Conservation (phyloP, 2,329 filamentous ascomycete species). For the Aschersonia sp. region DNA sequence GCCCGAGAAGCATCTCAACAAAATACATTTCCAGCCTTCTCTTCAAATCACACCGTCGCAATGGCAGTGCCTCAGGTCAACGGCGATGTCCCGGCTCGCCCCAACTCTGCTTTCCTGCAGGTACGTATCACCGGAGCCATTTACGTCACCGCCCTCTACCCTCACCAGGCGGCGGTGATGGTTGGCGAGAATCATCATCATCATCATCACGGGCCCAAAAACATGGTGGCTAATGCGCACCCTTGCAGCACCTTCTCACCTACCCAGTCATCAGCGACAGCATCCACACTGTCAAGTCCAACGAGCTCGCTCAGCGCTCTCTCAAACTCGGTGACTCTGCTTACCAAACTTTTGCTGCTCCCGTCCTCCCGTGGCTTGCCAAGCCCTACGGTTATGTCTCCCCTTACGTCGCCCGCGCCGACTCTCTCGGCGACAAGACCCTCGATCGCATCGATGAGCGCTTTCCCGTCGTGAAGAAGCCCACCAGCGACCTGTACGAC, state of each 20-base stretch:
- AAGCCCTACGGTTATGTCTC: constrained; percentile 70
- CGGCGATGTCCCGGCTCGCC: constrained; percentile 30
- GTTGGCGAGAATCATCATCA: no score
- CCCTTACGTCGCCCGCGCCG: constrained; percentile 73
- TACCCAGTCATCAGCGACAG: constrained; percentile 75
- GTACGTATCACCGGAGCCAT: constrained; percentile 18
- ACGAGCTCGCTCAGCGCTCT: constrained; percentile 73
- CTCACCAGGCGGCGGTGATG: no score
- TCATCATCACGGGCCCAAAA: background rate
- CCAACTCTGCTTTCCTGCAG: constrained; percentile 34
- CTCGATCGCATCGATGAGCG: constrained; percentile 53
- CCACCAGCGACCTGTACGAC: constrained; percentile 53
- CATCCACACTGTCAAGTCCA: constrained; percentile 63
- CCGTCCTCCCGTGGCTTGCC: constrained; percentile 55
- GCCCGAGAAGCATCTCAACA: background rate
- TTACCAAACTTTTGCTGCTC: constrained; percentile 64
- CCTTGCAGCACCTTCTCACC: constrained; percentile 60
- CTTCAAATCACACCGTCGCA: constrained; percentile 2
- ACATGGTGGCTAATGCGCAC: background rate
- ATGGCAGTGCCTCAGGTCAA: constrained; percentile 32
- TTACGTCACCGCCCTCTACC: background rate
- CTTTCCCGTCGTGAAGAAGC: constrained; percentile 63
- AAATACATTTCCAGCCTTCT: background rate
- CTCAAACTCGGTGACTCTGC: constrained; percentile 60
- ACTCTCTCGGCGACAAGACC: constrained; percentile 60